Base-by-base conservation (phyloP, 495 filamentous ascomycete genomes). In the Tuber umbilicatum region DNA sequence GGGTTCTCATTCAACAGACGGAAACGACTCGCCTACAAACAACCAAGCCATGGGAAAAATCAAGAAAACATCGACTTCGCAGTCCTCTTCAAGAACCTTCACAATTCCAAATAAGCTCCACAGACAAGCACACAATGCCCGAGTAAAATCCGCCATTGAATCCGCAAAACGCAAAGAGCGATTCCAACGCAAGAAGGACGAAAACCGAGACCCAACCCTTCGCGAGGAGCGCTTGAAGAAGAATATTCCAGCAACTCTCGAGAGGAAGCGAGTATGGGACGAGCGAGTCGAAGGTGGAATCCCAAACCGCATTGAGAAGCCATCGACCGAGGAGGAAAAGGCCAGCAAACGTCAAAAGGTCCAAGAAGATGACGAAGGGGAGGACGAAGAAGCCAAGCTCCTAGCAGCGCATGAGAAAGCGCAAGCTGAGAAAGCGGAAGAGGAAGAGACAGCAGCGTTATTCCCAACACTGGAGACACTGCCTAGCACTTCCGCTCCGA, bases 261-360 rank as follows among this genome's bases (percentile, higher is more conserved):
- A 98, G 76, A 88, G 89, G 69, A 97, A 97, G 86, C 85, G 95
- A 81, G 89, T 92, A 71, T 99, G 94, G 94, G 95, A 98, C 80
- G 92, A 96, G 74, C 72, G 75, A 55, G 89, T 91, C n/a, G 91
- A 92, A 73, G 90, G 91, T 68, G 93, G 87, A 90, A 78, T 86
- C 92, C 82, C 94, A 86, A 90, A 81, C 89, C 89, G 72, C 88
- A 89, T 75, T 87, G 84, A 81, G 40, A 60, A 50, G 10, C 14
- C 67, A n/a, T 37, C n/a, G 37, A 41, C 27, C 5, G 41, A 72
- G 3, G 67, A 42, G 9, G 55, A 64, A 64, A 27, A 10, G 14
- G 55, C 16, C 55, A 27, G 76, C 83, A 42, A 85, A 86, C 70
- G 74, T 84, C 72, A 82, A 83, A 60, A 80, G 82, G 38, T 81